Evolutionary conservation across 2,329 filamentous ascomycete species (phyloP).

Genomic region (Acrocalymma vagum): DNA sequence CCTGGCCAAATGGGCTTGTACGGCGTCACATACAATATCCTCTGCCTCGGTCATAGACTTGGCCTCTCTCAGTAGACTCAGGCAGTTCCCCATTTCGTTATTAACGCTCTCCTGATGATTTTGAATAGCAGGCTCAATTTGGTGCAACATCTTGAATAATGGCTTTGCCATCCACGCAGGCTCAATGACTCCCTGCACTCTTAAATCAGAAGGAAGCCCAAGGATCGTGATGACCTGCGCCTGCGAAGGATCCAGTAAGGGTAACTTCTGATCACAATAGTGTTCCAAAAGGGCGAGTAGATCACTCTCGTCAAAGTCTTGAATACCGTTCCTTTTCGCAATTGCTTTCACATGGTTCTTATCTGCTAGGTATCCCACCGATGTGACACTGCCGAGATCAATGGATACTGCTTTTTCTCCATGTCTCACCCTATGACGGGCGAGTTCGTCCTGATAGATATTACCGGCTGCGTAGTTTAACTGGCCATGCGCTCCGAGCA

Average conservation of each 20-base stretch:
- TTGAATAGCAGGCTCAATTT: slow-evolving; percentile 2
- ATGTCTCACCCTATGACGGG: slow-evolving; percentile 23
- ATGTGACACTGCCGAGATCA: slow-evolving; percentile 24
- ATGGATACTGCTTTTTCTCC: slow-evolving; percentile 24
- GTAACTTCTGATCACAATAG: slow-evolving; percentile 27
- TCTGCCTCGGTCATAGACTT: slow-evolving; percentile 14
- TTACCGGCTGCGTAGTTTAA: slow-evolving; percentile 34
- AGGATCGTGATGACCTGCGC: slow-evolving; percentile 27
- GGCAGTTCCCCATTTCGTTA: too few relatives aligned
- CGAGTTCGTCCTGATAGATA: slow-evolving; percentile 34
- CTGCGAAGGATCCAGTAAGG: too few relatives aligned
- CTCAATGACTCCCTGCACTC: slow-evolving; percentile 19
- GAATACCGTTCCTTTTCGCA: slow-evolving; percentile 12
- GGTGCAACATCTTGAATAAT: slow-evolving; percentile 16
- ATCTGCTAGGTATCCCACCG: slow-evolving; percentile 23
- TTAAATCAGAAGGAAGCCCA: slow-evolving; percentile 22
- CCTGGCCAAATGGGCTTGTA: slow-evolving; percentile 18
- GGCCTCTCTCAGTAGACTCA: too few relatives aligned
- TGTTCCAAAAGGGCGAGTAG: slow-evolving; percentile 26
- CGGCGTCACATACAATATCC: slow-evolving; percentile 19
- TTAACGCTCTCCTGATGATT: background rate
- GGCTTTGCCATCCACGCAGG: slow-evolving; percentile 23
- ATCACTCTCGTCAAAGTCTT: slow-evolving; percentile 23
- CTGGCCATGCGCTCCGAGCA: slow-evolving; percentile 29
- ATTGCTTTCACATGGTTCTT: slow-evolving; percentile 18